Base-by-base conservation (phyloP, 371 early-diverging fungal species). In the Entomophthora muscae region DNA sequence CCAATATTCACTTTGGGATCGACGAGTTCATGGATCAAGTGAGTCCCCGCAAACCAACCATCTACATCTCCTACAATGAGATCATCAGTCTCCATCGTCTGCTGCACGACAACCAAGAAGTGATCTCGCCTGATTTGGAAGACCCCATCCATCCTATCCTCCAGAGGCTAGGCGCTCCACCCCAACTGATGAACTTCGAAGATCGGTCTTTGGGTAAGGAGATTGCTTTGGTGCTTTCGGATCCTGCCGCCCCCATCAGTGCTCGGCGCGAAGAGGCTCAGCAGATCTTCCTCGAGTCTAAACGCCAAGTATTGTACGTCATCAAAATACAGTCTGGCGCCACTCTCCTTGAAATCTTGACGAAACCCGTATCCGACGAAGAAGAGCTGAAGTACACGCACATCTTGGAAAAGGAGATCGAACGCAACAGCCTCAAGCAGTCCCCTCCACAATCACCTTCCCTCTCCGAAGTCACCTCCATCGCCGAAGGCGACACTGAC, bases 1-100 rank as follows among this genome's bases (percentile, higher is more conserved):
- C 94, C 12, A 93, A 95, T 68, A 81, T 82, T 33, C 83, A 90
- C 68, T 95, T 93, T 73, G 85, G 85, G 53, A 90, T 96, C 66
- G 89, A 93, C 73, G 86, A 89, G 68, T 88, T 86, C 67, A 77
- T 83, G 2, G 97, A 98, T 66, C 78, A 91, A 61, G 81, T 86
- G 1, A 83, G 79, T 54, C 82, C 88, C 26, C 78, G 84, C 60
- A 92, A 92, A 65, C 93, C 95, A 1, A 78, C 81, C 13, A 85
- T 98, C 3, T 88, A 89, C 69, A 88, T 97, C 63, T 81, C 90
- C 0, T 87, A 93, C 1, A 77, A 79, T 61, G 97, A 95, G 71
- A 82, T 97, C 65, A 89, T 89, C 70, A 84, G 85, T 51, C 76
- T 93, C 60, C 97, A 96, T 67, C 77, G 80, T 61, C 81, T 84